phyloP scores from a whole-genome alignment of 208 protist species.

The Wallacemonas rigidus region DNA sequence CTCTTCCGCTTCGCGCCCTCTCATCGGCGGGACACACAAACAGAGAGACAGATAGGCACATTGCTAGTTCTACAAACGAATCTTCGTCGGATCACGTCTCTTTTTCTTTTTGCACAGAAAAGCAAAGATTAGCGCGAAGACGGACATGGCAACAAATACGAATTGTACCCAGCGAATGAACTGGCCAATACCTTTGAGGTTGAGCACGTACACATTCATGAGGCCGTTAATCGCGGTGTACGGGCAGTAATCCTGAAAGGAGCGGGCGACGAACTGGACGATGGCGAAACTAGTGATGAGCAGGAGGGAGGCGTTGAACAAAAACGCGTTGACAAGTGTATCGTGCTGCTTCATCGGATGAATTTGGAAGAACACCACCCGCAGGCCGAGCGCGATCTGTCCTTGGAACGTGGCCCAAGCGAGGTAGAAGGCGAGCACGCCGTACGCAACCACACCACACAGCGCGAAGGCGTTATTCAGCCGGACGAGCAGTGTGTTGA shows the following conservation, averaged over 20 bases:
- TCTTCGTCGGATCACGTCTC: conserved; percentile 44
- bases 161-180: conserved; percentile 78
- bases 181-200: conserved; percentile 65
- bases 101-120: conserved; percentile 54
- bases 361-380: conserved; percentile 84
- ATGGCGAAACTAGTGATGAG: conserved; percentile 90
- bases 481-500: conserved; percentile 71
- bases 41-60: background rate
- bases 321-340: conserved; percentile 94
- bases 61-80: conserved; percentile 36
- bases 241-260: conserved; percentile 85
- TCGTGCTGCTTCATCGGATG: conserved; percentile 88
- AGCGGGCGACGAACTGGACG: conserved; percentile 84
- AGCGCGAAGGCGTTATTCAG: conserved; percentile 88
- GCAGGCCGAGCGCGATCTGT: conserved; percentile 89
- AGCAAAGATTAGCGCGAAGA: conserved; percentile 60
- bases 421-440: conserved; percentile 92
- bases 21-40: conserved; percentile 5
- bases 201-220: conserved; percentile 77
- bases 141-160: conserved; percentile 55
- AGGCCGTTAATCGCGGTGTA: conserved; percentile 73
- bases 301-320: conserved; percentile 94
- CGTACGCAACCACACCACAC: conserved; percentile 90
- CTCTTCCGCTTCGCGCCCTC: too few species aligned
- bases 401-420: conserved; percentile 91